These are phyloP conservation scores for Ophiostoma triangulosporum DNA, from an alignment of 2,329 filamentous ascomycete species.

Conservation along the genomic window DNA sequence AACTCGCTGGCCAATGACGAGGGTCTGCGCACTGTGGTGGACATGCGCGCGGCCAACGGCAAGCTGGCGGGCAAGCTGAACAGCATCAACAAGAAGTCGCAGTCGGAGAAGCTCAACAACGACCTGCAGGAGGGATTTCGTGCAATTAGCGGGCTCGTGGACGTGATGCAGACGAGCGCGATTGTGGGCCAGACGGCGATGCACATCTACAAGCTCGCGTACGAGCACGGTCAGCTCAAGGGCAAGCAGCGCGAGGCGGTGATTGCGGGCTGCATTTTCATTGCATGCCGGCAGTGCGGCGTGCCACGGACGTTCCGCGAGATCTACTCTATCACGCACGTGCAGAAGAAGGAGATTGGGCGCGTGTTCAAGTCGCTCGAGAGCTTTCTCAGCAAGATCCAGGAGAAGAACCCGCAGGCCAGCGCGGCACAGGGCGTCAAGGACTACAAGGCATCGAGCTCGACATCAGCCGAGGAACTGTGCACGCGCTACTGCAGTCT, in stretches of 20 bases:
- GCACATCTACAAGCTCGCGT: slow-evolving; percentile 87
- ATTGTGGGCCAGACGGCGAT: slow-evolving; percentile 82
- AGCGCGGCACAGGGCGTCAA: slow-evolving; percentile 37
- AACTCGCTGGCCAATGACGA: slow-evolving; percentile 50
- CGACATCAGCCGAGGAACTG: slow-evolving; percentile 70
- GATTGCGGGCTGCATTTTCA: slow-evolving; percentile 93
- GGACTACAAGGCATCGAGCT: slow-evolving; percentile 59
- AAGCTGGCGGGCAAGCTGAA: slow-evolving; percentile 17
- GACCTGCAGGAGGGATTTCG: slow-evolving; percentile 61
- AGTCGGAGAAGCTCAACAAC: slow-evolving; percentile 17
- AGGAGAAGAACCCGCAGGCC: slow-evolving; percentile 44
- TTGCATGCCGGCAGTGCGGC: slow-evolving; percentile 81
- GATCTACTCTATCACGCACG: slow-evolving; percentile 83
- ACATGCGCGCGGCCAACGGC: slow-evolving; percentile 16
- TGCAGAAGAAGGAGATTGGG: slow-evolving; percentile 95
- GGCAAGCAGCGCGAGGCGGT: slow-evolving; percentile 89
- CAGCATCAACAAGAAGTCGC: slow-evolving; percentile 19
- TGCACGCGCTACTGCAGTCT: slow-evolving; percentile 83
- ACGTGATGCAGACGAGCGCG: slow-evolving; percentile 68
- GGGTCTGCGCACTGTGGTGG: slow-evolving; percentile 16
- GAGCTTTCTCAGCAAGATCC: slow-evolving; percentile 66
- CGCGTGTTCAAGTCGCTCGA: slow-evolving; percentile 89
- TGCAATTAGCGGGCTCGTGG: slow-evolving; percentile 77
- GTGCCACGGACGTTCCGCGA: slow-evolving; percentile 86
- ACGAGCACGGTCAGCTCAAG: slow-evolving; percentile 87